Base-by-base conservation (phyloP, 2,329 filamentous ascomycete species). In the Cladorrhinum sp. region DNA sequence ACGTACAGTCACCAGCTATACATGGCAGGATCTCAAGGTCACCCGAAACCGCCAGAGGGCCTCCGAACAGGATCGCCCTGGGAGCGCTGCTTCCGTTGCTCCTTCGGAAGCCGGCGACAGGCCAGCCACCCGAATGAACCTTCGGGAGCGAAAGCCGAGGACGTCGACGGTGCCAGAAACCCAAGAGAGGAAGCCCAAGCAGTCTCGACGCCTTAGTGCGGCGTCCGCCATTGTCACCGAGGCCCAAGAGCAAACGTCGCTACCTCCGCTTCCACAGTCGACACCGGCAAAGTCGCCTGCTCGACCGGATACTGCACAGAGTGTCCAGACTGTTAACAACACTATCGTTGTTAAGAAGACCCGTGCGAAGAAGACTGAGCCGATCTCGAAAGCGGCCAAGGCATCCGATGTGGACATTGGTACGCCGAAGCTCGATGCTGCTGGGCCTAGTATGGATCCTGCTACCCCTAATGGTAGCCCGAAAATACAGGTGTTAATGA, bases 1-100 rank as follows among this genome's bases (percentile, higher is more conserved):
- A 65, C 84, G 92, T 2, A 85, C 92, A 67, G 92, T 89, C 0
- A 81, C 81, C 56, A 96, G 92, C 75, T 91, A 84, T 74, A 88
- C 80, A 29, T 82, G 87, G 8, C 90, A 96, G 66, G 92, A 97
- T 50, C 80, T 98, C 6, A 88, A 89, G 61, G 84, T 80, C 63
- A 77, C 88, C 68, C 79, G 83, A 68, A 91, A 93, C 65, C 83
- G 85, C 5, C 85, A 89, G 69, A 82, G 83, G 13, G 9, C 75
- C 81, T 27, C 79, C 73, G 29, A 64, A 0, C 64, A 65, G 25
- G 23, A 25, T 20, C 20, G 29, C 8, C 29, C 13, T 2, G n/a
- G 9, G 2, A 13, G 29, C 7, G 13, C 22, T n/a, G 20, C 32
- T 2, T 25, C 38, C 13, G 55, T 65, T 23, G 22, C 59, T 1